Base-by-base conservation (phyloP, 306 rosid species). In the Vigna radiata region DNA sequence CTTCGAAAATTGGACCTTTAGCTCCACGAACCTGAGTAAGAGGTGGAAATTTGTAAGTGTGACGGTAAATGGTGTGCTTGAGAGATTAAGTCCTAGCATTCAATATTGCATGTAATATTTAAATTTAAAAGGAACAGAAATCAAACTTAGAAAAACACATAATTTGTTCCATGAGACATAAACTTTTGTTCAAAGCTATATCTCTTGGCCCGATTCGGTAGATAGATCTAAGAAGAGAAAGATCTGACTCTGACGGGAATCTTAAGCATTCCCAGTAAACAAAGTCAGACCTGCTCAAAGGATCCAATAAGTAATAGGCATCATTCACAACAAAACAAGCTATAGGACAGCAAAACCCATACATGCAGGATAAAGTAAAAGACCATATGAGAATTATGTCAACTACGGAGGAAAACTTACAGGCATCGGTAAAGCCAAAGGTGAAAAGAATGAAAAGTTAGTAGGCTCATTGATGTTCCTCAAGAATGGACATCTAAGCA, bases 1-100 rank as follows among this genome's bases (percentile, higher is more conserved):
- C 98, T 87, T 92, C 97, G 79, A 95, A 95, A 88, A 95, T 92
- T 78, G 98, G 98, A 80, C 98, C 98, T 88, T 90, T 92, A 66
- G 89, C 78, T 76, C 87, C 91, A 66, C 90, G 89, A 6, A 66
- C 93, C 98, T 94, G 89, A 47, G 50, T 63, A 82, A 58, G 79
- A 67, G 68, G 43, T 1, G 75, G 27, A 76, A 36, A 54, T 7
- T 49, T 13, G 71, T 79, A 53, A 91, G 84, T 27, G 4, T 47
- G 59, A 16, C 15, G 53, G 54, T 19, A 31, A 70, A 60, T 11
- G 19, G 58, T 62, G 64, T 23, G 66, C 21, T 14, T 23, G 31
- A 66, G 71, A 49, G 58, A 77, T 53, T 14, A 66, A 60, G n/a
- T 10, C 43, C 41, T 43, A 80, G 69, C 46, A 63, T 44, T 47